A percentile compares a stretch with the other conserved stretches of the same genome.
phyloP scores from a whole-genome alignment of 495 filamentous ascomycete genomes.

The Daldinia decipiens region DNA sequence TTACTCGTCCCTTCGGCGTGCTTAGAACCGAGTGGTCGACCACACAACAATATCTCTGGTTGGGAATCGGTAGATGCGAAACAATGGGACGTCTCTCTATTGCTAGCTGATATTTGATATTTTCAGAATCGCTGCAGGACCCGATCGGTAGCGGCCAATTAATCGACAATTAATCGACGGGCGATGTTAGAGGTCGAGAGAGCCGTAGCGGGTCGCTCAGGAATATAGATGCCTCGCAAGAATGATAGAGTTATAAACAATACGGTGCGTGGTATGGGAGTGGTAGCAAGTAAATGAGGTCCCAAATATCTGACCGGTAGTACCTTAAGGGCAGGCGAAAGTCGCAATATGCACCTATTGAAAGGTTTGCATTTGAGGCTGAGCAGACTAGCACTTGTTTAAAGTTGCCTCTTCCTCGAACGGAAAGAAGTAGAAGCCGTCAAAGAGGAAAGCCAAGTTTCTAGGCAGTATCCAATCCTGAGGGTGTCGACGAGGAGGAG shows the following conservation, averaged over 20 bases:
- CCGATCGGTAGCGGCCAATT: constrained; percentile 9
- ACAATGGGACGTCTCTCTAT: neutral
- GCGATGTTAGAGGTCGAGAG: neutral
- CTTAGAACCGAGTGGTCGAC: constrained; percentile 10
- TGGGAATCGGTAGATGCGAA: constrained; percentile 11
- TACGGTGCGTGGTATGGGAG: constrained; percentile 33
- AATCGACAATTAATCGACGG: constrained; percentile 1
- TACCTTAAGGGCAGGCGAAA: constrained; percentile 5
- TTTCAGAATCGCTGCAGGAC: neutral
- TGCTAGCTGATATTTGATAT: too few relatives aligned
- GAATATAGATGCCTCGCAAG: constrained; percentile 38
- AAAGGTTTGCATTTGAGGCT: constrained; percentile 18
- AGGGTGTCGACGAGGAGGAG: constrained; percentile 3
- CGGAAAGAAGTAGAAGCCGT: constrained; percentile 18
- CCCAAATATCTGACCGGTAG: constrained; percentile 23
- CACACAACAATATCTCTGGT: constrained; percentile 8
- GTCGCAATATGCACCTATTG: constrained; percentile 10
- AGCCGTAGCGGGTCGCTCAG: constrained; percentile 1
- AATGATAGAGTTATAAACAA: constrained; percentile 37
- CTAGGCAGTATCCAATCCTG: constrained; percentile 7
- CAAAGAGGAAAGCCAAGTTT: constrained; percentile 11
- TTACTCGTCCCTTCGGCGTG: constrained; percentile 22
- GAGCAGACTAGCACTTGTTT: constrained; percentile 23
- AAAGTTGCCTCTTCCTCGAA: constrained; percentile 19
- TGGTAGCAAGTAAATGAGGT: constrained; percentile 22